Percentiles rank a stretch among this genome's conserved stretches.
Evolutionary conservation across 805 yeast species (phyloP).

Genomic region (Wickerhamiella occidentalis): DNA sequence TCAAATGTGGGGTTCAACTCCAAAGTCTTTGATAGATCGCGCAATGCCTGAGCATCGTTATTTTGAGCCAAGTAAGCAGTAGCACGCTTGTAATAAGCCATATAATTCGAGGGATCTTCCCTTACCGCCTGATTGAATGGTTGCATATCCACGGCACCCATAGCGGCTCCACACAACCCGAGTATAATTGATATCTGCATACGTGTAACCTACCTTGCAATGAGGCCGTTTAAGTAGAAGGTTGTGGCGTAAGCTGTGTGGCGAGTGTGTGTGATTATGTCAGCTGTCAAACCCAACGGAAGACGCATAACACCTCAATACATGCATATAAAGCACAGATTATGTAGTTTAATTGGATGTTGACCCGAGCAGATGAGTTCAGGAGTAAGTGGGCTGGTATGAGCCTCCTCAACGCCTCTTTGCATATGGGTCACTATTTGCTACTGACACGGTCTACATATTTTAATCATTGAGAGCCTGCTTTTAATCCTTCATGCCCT

Average conservation of each 20-base stretch:
- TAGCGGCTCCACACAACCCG: neutral
- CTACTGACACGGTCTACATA: too few species aligned
- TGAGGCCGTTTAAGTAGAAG: neutral
- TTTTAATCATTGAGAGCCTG: too few species aligned
- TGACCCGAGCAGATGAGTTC: too few species aligned
- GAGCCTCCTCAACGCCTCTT: too few species aligned
- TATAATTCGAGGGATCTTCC: constrained; percentile 22
- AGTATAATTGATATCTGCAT: constrained; percentile 3
- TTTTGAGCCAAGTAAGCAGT: constrained; percentile 29
- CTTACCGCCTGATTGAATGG: constrained; percentile 23
- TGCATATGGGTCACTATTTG: too few species aligned
- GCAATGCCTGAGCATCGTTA: constrained; percentile 27
- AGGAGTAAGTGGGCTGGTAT: too few species aligned
- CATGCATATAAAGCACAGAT: too few species aligned
- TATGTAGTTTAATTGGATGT: too few species aligned
- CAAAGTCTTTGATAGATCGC: constrained; percentile 27
- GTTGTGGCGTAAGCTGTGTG: neutral
- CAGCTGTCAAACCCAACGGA: neutral
- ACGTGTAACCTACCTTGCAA: neutral
- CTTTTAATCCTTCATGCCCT: too few species aligned
- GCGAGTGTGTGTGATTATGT: neutral
- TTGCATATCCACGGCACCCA: constrained; percentile 12
- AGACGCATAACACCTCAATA: too few species aligned
- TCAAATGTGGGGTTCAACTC: constrained; percentile 27
- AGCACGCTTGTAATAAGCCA: constrained; percentile 29